phyloP scores from a whole-genome alignment of 108 stramenopile genomes.

The Pseudonitzschia multistriata region DNA sequence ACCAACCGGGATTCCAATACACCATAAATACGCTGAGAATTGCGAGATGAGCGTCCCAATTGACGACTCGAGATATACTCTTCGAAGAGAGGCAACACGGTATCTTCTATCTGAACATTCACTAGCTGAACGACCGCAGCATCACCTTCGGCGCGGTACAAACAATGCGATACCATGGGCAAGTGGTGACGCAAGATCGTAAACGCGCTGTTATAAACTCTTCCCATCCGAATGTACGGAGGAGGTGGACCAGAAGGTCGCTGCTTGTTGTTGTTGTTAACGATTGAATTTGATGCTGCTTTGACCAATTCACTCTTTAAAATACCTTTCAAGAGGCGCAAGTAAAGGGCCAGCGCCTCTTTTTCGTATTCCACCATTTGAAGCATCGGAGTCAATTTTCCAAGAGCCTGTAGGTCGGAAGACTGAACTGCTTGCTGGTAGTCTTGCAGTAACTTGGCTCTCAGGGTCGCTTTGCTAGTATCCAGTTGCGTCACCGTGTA shows the following conservation, averaged over 20 bases:
- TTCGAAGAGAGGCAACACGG: constrained; percentile 60
- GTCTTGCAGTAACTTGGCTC: constrained; percentile 46
- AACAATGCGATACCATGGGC: constrained; percentile 82
- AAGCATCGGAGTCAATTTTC: constrained; percentile 67
- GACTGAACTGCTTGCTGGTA: constrained; percentile 64
- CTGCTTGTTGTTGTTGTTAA: constrained; percentile 28
- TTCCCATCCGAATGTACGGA: constrained; percentile 61
- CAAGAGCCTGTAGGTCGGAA: constrained; percentile 50
- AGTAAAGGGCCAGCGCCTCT: constrained; percentile 66
- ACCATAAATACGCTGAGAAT: constrained; percentile 61
- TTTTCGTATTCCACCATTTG: constrained; percentile 71
- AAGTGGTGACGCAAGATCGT: constrained; percentile 81
- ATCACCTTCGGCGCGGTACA: constrained; percentile 81
- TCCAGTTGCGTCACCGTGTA: constrained; percentile 58
- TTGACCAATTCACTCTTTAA: constrained; percentile 38
- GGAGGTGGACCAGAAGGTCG: constrained; percentile 27
- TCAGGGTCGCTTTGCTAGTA: constrained; percentile 40
- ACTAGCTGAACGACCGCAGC: constrained; percentile 79
- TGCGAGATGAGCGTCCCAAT: constrained; percentile 39
- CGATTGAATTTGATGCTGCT: constrained; percentile 27
- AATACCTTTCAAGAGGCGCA: constrained; percentile 53
- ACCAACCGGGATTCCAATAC: constrained; percentile 58
- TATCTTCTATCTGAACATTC: constrained; percentile 68
- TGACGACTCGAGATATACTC: constrained; percentile 43
- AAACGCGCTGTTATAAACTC: constrained; percentile 79